These are phyloP conservation scores for Cercospora beticola DNA, from an alignment of 2,329 filamentous ascomycete genomes.

Conservation along the genomic window DNA sequence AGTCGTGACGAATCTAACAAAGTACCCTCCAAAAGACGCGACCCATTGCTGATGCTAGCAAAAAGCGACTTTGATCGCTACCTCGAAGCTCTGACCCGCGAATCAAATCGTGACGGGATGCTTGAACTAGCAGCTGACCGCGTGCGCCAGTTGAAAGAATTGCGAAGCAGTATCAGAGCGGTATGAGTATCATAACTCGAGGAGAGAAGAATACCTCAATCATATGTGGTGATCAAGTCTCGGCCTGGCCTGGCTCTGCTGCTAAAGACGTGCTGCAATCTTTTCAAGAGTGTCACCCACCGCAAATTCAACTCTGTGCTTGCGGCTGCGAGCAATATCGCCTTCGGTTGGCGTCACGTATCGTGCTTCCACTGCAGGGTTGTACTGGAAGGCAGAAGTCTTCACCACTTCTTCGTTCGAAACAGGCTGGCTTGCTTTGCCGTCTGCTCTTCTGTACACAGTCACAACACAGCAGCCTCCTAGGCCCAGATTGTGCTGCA, in stretches of 20 bases:
- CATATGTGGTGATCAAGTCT: neutral
- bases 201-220: neutral
- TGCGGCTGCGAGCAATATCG: neutral
- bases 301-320: neutral
- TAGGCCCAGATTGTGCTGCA: slow-evolving; percentile 91
- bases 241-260: neutral
- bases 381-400: slow-evolving; percentile 75
- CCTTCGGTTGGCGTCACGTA: slow-evolving; percentile 63
- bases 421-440: slow-evolving; percentile 60
- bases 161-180: neutral
- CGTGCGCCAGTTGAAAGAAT: neutral
- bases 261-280: neutral
- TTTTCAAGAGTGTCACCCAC: neutral
- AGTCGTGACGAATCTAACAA: neutral
- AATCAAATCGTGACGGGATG: neutral
- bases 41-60: neutral
- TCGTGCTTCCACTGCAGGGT: slow-evolving; percentile 83
- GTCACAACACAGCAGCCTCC: slow-evolving; percentile 88
- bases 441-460: slow-evolving; percentile 83
- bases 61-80: neutral
- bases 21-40: neutral
- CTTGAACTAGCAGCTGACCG: neutral
- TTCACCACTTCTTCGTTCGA: slow-evolving; percentile 63
- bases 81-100: neutral
- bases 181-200: neutral